Base-by-base conservation (phyloP, 805 yeast species). In the Ogataea angusta region DNA sequence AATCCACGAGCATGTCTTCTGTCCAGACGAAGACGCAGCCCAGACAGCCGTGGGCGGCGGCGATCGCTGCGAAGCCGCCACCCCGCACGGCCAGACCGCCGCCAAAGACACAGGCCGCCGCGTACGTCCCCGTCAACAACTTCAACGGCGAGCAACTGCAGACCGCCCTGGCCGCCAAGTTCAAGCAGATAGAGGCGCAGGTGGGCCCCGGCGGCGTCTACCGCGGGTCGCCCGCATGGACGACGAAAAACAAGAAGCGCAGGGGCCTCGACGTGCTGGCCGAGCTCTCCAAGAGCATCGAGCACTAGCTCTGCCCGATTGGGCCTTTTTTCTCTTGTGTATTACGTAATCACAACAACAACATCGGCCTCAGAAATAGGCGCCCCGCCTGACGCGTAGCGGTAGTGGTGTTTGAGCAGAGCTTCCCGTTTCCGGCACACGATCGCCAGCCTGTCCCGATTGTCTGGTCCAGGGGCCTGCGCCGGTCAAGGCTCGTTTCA, bases 181-280 rank as follows among this genome's bases (percentile, higher is more conserved):
- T 49, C 36, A 47, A 34, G 33, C 49, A 46, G 32, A 17, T 49
- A 10, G 49, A 43, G 29, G 30, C 43, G 10, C 48, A 43, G 28
- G 26, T 38, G 16, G 51, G 51, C 12, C 36, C 43, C 5, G 27
- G n/a, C 2, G 42, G 43, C 4, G 35, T 23, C 15, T 44, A 38
- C 34, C 44, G 34, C 10, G 30, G 42, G 16, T n/a, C 45, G 2
- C 37, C 14, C 3, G 41, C 43, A 3, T 47, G 51, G 51, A 30
- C 45, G 9, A 25, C 29, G 31, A 26, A 21, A 31, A 25, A 46
- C 43, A 21, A 36, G 36, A 29, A 40, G 29, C 33, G 49, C 16
- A 29, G 19, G 16, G 54, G 50, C 7, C 35, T 52, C 22, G 54
- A 52, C 40, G 46, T 52, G 24, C 38, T 52, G 29, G 49, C 52